A percentile compares a stretch with the other conserved stretches of the same genome.
Conservation (phyloP, 2,329 filamentous ascomycete genomes). For the Grosmannia huntii region DNA sequence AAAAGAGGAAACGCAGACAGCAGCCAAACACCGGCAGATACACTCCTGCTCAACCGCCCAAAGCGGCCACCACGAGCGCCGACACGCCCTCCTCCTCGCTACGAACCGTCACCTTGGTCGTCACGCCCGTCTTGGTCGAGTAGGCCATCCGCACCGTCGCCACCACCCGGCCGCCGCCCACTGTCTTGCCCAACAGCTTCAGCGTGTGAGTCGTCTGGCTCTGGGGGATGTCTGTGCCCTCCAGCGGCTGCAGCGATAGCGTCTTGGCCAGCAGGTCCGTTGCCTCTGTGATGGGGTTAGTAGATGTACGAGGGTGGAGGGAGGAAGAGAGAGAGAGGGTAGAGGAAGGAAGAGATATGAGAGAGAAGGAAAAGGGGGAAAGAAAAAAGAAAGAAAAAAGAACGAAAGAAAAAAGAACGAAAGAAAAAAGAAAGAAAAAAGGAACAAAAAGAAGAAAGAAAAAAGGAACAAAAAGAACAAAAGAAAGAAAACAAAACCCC, state of each 20-base stretch:
- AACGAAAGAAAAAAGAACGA: not conserved
- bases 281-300: conserved; percentile 50
- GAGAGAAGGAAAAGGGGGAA: not conserved
- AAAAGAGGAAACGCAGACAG: not conserved
- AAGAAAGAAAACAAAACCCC: not conserved
- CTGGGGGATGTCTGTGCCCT: conserved; percentile 83
- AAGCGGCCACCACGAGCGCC: conserved; percentile 67
- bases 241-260: conserved; percentile 82
- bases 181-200: conserved; percentile 91
- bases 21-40: not conserved
- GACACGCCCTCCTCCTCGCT: conserved; percentile 90
- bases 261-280: conserved; percentile 81
- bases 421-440: not conserved
- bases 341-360: too few species aligned
- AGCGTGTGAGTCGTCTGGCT: conserved; percentile 85
- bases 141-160: conserved; percentile 86
- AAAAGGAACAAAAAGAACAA: not conserved
- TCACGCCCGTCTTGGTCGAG: conserved; percentile 83
- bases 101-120: conserved; percentile 86
- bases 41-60: conserved; percentile 51
- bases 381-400: not conserved
- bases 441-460: not conserved
- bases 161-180: conserved; percentile 79
- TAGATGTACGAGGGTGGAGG: not conserved
- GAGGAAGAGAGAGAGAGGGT: not conserved